Evolutionary conservation across 2,329 filamentous ascomycete genomes (phyloP).

Genomic region (Metarhizium guizhouense): DNA sequence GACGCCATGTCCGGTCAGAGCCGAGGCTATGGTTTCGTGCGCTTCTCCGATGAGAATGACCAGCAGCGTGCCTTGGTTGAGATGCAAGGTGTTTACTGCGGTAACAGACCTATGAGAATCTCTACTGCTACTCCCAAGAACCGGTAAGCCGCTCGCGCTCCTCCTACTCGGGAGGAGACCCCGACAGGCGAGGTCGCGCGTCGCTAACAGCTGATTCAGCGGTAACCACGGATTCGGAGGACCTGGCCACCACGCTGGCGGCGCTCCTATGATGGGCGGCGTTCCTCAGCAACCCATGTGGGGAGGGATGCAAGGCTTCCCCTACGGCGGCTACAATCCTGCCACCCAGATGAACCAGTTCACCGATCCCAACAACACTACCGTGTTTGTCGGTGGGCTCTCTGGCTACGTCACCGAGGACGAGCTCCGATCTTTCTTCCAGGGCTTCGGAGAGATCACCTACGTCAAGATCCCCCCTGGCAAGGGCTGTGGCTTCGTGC

Average conservation of each 20-base stretch:
- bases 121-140: slow-evolving; percentile 98
- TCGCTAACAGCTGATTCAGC: slow-evolving; percentile 11
- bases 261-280: slow-evolving; percentile 34
- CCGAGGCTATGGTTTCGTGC: slow-evolving; percentile 94
- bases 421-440: slow-evolving; percentile 99
- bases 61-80: slow-evolving; percentile 92
- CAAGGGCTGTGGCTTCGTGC: slow-evolving; percentile 98
- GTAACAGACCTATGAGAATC: slow-evolving; percentile 97
- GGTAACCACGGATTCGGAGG: slow-evolving; percentile 31
- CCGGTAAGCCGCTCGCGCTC: slow-evolving; percentile 31
- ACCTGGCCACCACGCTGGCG: slow-evolving; percentile 33
- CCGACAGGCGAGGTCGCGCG: neutral
- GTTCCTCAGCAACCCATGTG: slow-evolving; percentile 36
- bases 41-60: slow-evolving; percentile 90
- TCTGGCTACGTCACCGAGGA: slow-evolving; percentile 98
- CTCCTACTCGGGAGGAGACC: neutral
- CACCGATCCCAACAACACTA: slow-evolving; percentile 99
- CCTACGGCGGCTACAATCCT: slow-evolving; percentile 38
- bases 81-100: slow-evolving; percentile 99
- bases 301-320: slow-evolving; percentile 25
- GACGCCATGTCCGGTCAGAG: slow-evolving; percentile 97
- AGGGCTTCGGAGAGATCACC: slow-evolving; percentile 97
- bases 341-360: slow-evolving; percentile 86
- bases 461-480: slow-evolving; percentile 99
- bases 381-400: slow-evolving; percentile 93